Evolutionary conservation across 768 basidiomycete species (phyloP), one percentile per base, ranked within the genome.

Genomic region (Podaxis sp.): DNA sequence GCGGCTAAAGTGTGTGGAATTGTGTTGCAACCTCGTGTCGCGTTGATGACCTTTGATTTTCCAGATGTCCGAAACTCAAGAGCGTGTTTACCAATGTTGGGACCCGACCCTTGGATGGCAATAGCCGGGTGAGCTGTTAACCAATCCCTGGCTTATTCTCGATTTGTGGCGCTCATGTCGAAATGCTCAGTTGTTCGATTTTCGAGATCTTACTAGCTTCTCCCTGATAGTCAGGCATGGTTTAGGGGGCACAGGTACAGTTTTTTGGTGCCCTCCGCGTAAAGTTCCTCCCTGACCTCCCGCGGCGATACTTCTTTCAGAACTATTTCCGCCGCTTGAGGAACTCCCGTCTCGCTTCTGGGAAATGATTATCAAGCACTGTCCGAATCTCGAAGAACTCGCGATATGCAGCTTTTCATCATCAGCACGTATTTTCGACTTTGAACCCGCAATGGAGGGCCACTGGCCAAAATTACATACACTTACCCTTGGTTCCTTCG

Each of bases 361-460:
- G 82, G 74, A 78, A 41, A 83, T 84, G 83, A 71, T 84, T 37
- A 66, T 79, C 6, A 65, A 74, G 17, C 78, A 76, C 33, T 81
- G 80, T 65, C 80, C 82, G 0, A 72, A 81, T 49, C 75, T 84
- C n/a, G 74, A 79, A 65, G 81, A 82, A 63, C 77, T 84, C 44
- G 76, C 78, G 7, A 76, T 84, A 26, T 82, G 81, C 67, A 80
- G 79, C 58, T 83, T 83, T 68, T 83, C 83, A 17, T 76, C 82
- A 15, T 77, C 78, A 1, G 71, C 76, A 12, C 78, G 80, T n/a
- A 66, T 79, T 7, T 78, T 84, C 61, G 74, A 79, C 50, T 74
- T 84, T 63, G 74, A 76, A 30, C 77, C 71, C 1, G 69, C 81
- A 56, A 71, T 74, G n/a, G 70, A 72, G 38, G 80, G 74, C 10